These are phyloP conservation scores for Cladophialophora yegresii DNA, from an alignment of 2,329 filamentous ascomycete species.

Conservation along the genomic window DNA sequence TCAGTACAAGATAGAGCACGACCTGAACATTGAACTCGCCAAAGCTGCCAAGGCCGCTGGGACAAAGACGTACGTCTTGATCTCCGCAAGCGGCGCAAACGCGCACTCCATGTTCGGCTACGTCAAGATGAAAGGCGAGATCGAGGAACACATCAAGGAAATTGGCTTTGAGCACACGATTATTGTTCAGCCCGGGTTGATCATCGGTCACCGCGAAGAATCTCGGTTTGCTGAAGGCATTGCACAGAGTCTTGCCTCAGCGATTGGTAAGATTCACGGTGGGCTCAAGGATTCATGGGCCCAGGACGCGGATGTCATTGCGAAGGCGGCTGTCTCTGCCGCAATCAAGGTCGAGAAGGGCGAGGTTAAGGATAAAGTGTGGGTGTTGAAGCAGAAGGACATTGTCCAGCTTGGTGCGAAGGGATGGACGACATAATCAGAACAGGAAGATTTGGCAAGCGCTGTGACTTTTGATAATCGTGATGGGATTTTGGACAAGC, in stretches of 20 bases:
- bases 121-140: conserved; percentile 76
- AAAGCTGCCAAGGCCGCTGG: conserved; percentile 72
- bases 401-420: conserved; percentile 42
- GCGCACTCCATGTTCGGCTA: conserved; percentile 59
- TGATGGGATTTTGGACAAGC: neutral
- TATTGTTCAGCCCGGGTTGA: conserved; percentile 71
- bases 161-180: conserved; percentile 77
- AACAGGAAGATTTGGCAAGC: neutral
- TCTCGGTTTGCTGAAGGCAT: conserved; percentile 61
- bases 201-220: conserved; percentile 70
- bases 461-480: neutral
- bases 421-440: conserved; percentile 34
- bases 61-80: conserved; percentile 72
- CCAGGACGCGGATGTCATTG: conserved; percentile 73
- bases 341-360: conserved; percentile 46
- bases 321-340: conserved; percentile 45
- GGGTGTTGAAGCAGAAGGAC: conserved; percentile 43
- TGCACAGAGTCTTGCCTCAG: conserved; percentile 57
- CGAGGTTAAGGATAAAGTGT: conserved; percentile 47
- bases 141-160: conserved; percentile 74
- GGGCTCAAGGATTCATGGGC: conserved; percentile 66
- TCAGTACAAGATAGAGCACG: conserved; percentile 86
- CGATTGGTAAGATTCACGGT: conserved; percentile 57
- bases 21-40: conserved; percentile 78
- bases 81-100: conserved; percentile 62